Percentiles rank a stretch among this genome's conserved stretches.
Evolutionary conservation across 2,329 filamentous ascomycete genomes (phyloP).

Genomic region (Coniochaeta sp.): DNA sequence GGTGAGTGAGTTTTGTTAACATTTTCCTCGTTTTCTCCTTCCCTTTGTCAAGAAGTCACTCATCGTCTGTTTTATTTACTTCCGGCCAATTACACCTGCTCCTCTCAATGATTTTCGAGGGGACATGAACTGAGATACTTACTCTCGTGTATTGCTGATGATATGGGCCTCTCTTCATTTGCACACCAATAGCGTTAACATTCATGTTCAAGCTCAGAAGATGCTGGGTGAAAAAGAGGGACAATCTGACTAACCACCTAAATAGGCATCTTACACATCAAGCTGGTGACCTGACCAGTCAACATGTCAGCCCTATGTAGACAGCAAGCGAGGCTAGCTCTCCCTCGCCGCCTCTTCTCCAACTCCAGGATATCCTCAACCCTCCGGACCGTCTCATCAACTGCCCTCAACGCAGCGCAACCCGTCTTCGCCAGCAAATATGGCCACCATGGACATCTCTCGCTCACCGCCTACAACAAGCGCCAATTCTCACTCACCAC

Average conservation of each 20-base stretch:
- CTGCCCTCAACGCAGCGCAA: neutral
- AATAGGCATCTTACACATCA: neutral
- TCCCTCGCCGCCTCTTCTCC: neutral
- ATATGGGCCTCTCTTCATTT: too few species aligned
- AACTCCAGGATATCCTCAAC: neutral
- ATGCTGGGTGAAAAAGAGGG: too few species aligned
- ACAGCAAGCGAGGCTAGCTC: neutral
- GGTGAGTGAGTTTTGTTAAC: too few species aligned
- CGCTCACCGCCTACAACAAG: conserved; percentile 7
- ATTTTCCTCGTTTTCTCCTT: too few species aligned
- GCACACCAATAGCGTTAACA: too few species aligned
- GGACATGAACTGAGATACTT: too few species aligned
- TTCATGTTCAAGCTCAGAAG: too few species aligned
- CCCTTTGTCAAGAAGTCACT: too few species aligned
- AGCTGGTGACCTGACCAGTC: neutral
- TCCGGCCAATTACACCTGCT: too few species aligned
- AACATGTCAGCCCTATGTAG: neutral
- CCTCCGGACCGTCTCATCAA: neutral
- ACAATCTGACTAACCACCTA: neutral
- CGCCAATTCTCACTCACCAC: conserved; percentile 11
- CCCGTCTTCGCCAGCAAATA: neutral
- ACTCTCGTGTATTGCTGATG: too few species aligned
- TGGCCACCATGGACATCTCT: neutral
- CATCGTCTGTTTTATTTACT: too few species aligned
- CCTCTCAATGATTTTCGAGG: too few species aligned